Evolutionary conservation across 2,329 filamentous ascomycete genomes (phyloP), one percentile per base, ranked within the genome.

Genomic region (Aspergillus ruber): DNA sequence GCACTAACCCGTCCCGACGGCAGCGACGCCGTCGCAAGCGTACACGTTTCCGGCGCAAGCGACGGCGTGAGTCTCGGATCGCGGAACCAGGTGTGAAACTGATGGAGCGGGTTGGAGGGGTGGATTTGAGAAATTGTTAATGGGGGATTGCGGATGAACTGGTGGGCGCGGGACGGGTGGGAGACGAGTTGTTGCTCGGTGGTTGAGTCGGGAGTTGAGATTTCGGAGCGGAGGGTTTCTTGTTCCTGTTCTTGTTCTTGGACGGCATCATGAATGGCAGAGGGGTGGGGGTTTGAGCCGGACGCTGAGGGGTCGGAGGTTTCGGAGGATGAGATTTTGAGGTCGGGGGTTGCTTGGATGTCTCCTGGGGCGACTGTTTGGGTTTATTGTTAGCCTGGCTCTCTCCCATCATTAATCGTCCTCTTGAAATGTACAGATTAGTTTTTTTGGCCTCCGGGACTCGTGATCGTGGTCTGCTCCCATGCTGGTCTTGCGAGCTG

Each of bases 61-160:
- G 90, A 79, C 21, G 73, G 64, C 8, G 73, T 62, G 4, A 75
- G 62, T 53, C 85, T 81, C 0, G 90, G 88, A 50, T 84, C 78
- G 10, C 79, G 77, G 78, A 95, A 98, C 93, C 93, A 98, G 52
- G 73, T 68, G 73, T 95, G 81, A 75, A 97, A 98, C 73, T 97
- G 93, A 27, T 76, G 74, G 49, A 91, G 81, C 0, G 93, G 93
- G 46, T 69, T 70, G 18, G 66, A 66, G 27, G 63, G 64, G 49
- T 71, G 67, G 44, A 72, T 57, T 48, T 71, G 67, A 33, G 67
- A 66, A 47, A 70, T 55, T 6, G 67, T 70, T 7, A 72, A 58
- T 1, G 68, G 69, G 0, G 69, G 69, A 52, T 72, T 72, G 32
- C 61, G 66, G 44, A 65, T 56, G 57, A 72, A 72, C 46, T 72